Evolutionary conservation across 345 rosid genomes (phyloP).

Genomic region (Geranium brycei): DNA sequence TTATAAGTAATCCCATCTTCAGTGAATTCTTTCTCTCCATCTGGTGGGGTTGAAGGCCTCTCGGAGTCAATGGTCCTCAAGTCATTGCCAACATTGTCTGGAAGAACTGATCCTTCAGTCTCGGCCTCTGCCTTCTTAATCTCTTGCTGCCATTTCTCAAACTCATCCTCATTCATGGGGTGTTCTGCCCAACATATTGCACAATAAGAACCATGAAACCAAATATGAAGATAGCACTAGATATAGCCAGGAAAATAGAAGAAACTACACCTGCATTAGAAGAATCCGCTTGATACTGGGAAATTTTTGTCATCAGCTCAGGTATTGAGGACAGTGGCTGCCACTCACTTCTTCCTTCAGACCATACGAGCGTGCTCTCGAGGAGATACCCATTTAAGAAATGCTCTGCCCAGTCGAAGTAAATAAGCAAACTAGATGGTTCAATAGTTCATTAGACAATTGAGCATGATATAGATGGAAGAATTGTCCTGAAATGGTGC

Average conservation of each 20-base stretch:
- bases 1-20: conserved; percentile 86
- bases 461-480: conserved; percentile 30
- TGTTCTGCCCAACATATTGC: conserved; percentile 31
- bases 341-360: conserved; percentile 79
- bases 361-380: conserved; percentile 67
- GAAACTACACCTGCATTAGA: conserved; percentile 30
- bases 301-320: conserved; percentile 37
- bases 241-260: neutral
- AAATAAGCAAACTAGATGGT: conserved; percentile 31
- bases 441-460: conserved; percentile 34
- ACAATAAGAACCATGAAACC: conserved; percentile 16
- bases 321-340: conserved; percentile 65
- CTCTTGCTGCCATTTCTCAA: conserved; percentile 85
- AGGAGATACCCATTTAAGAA: conserved; percentile 58
- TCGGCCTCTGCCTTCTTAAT: conserved; percentile 48
- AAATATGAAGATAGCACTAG: neutral
- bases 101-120: conserved; percentile 12
- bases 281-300: conserved; percentile 19
- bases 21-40: conserved; percentile 82
- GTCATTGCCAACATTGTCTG: conserved; percentile 16
- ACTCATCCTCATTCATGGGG: conserved; percentile 47
- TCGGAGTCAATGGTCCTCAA: conserved; percentile 24
- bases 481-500: conserved; percentile 31
- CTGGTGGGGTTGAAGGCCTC: conserved; percentile 53
- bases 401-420: conserved; percentile 67